Evolutionary conservation across 768 basidiomycete genomes (phyloP).

Genomic region (Royoungia palumana): DNA sequence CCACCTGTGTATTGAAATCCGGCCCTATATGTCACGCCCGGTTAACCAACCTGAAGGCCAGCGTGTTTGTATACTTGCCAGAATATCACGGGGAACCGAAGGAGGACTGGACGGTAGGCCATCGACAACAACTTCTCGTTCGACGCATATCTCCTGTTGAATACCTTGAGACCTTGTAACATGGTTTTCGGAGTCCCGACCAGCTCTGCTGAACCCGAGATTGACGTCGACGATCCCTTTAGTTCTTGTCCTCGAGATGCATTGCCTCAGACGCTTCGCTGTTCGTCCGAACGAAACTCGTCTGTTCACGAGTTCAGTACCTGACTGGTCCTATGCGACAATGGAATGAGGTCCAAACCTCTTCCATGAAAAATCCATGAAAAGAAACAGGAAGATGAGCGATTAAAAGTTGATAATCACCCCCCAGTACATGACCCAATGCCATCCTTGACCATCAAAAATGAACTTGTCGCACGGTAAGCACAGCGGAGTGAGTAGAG

Average conservation of each 20-base stretch:
- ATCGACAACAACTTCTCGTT: constrained; percentile 19
- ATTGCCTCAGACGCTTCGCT: constrained; percentile 16
- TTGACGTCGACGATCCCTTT: constrained; percentile 10
- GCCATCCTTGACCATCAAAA: constrained; percentile 19
- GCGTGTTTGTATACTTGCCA: constrained; percentile 4
- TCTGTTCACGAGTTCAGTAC: background rate
- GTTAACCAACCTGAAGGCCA: background rate
- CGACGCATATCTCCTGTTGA: constrained; percentile 16
- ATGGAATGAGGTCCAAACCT: constrained; percentile 1
- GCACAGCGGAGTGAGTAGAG: background rate
- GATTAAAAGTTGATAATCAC: constrained; percentile 19
- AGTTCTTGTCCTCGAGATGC: constrained; percentile 5
- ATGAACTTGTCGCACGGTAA: constrained; percentile 12
- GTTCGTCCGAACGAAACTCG: constrained; percentile 14
- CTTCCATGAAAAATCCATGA: constrained; percentile 22
- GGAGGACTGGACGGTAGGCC: constrained; percentile 16
- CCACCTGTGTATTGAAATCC: constrained; percentile 21
- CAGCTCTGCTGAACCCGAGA: constrained; percentile 5
- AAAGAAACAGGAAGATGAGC: constrained; percentile 14
- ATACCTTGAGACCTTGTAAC: constrained; percentile 11
- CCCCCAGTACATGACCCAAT: constrained; percentile 24
- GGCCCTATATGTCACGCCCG: constrained; percentile 5
- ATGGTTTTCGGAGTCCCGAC: constrained; percentile 12
- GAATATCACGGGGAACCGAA: constrained; percentile 21
- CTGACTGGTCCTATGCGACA: background rate